These are phyloP conservation scores for Ceratocystis cubensis DNA, from an alignment of 2,329 filamentous ascomycete species.

Conservation along the genomic window DNA sequence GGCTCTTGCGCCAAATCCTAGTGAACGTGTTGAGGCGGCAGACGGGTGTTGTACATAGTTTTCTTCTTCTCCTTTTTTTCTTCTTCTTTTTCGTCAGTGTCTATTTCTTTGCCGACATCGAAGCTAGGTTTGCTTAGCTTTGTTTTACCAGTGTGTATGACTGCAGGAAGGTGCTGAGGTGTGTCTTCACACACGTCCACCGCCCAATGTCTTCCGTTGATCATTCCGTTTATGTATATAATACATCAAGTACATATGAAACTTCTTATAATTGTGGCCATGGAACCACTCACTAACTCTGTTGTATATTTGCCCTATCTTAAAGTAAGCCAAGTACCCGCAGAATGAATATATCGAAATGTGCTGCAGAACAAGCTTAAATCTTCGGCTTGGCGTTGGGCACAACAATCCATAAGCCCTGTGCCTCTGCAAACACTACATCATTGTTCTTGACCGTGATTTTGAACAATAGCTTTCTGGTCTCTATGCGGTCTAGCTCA, in stretches of 20 bases:
- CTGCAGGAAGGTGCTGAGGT: neutral
- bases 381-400: slow-evolving; percentile 6
- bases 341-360: neutral
- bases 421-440: slow-evolving; percentile 7
- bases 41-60: no score
- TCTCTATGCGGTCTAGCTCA: slow-evolving; percentile 20
- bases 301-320: no score
- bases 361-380: neutral
- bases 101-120: no score
- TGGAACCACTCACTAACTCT: neutral
- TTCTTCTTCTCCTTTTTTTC: no score
- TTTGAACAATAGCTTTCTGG: slow-evolving; percentile 22
- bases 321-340: no score
- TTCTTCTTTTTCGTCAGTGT: no score
- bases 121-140: neutral
- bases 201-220: neutral
- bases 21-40: no score
- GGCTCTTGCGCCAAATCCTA: no score
- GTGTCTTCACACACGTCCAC: neutral
- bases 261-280: neutral
- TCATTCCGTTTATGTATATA: neutral
- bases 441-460: slow-evolving; percentile 20
- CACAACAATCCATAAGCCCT: slow-evolving; percentile 17
- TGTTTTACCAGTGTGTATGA: neutral
- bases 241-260: neutral